These are phyloP conservation scores for Globisporangium viniferum DNA, from an alignment of 352 stramenopile species.

Conservation along the genomic window DNA sequence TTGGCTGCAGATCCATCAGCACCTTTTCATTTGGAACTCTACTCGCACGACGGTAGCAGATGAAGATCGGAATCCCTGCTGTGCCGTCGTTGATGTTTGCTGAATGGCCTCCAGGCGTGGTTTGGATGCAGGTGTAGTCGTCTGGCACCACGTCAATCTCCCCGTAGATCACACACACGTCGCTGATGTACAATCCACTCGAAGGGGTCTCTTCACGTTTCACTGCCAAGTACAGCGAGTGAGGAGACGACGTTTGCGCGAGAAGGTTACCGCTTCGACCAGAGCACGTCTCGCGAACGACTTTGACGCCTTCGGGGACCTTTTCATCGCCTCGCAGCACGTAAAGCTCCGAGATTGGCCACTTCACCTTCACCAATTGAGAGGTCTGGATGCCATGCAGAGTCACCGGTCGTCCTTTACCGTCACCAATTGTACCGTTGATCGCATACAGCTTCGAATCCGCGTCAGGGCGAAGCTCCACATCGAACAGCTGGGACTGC, in stretches of 20 bases:
- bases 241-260: conserved; percentile 64
- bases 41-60: conserved; percentile 60
- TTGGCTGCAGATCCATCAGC: conserved; percentile 70
- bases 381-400: conserved; percentile 67
- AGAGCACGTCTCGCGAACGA: conserved; percentile 69
- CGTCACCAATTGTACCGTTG: conserved; percentile 72
- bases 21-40: conserved; percentile 34
- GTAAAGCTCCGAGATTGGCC: conserved; percentile 70
- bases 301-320: conserved; percentile 64
- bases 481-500: conserved; percentile 68
- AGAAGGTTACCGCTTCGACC: conserved; percentile 69
- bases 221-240: conserved; percentile 73
- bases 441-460: conserved; percentile 37
- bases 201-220: conserved; percentile 53
- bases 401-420: conserved; percentile 41
- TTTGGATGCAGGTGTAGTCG: conserved; percentile 66
- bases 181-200: conserved; percentile 48
- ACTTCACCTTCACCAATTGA: conserved; percentile 58
- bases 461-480: conserved; percentile 53
- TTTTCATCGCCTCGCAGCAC: conserved; percentile 72
- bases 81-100: conserved; percentile 86
- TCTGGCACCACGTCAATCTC: conserved; percentile 84
- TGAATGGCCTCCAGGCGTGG: conserved; percentile 61
- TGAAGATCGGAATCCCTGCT: conserved; percentile 68
- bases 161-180: conserved; percentile 83